Evolutionary conservation across 768 basidiomycete genomes (phyloP), one percentile per base, ranked within the genome.

Genomic region (Mycena albidolilacea): DNA sequence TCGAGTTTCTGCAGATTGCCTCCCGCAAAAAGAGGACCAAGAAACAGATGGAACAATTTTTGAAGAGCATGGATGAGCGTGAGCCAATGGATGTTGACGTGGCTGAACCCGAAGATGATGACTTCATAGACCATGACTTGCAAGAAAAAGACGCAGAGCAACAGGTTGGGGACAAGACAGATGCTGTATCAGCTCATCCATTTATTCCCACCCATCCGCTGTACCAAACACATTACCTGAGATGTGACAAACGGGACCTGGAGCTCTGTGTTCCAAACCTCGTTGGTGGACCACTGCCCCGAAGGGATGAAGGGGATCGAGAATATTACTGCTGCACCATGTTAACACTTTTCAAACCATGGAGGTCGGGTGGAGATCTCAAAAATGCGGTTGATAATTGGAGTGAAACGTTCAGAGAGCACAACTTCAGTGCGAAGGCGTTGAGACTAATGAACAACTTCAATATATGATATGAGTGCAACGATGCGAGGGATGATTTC

Each of bases 401-500:
- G 46, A 15, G 17, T 48, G 46, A 48, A 19, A 19, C 46, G 46
- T 48, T 48, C 46, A 48, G 46, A 48, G 46, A 48, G 17, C 46
- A 48, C 19, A 48, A 48, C 7, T 48, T 48, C 46, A 55, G 52
- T 9, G 52, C n/a, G 1, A 66, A 66, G 8, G 50, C 64, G 0
- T 11, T 21, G 14, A 54, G 15, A 9, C 17, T 64, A 14, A 64
- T 64, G 63, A 38, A n/a, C 7, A 64, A 64, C 23, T 64, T 64
- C 30, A 64, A 64, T 30, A 50, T 30, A 23, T 3, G 30, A 30
- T 30, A 30, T 4, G 30, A 30, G 30, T 30, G 30, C 30, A 30
- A 30, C 30, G 4, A 64, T 39, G 63, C 63, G 1, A 23, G 63
- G 17, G 63, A 64, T 37, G 63, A 64, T 64, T 64, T 48, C 37